Conservation (phyloP, 768 basidiomycete species). For the Kwoniella shandongensis region DNA sequence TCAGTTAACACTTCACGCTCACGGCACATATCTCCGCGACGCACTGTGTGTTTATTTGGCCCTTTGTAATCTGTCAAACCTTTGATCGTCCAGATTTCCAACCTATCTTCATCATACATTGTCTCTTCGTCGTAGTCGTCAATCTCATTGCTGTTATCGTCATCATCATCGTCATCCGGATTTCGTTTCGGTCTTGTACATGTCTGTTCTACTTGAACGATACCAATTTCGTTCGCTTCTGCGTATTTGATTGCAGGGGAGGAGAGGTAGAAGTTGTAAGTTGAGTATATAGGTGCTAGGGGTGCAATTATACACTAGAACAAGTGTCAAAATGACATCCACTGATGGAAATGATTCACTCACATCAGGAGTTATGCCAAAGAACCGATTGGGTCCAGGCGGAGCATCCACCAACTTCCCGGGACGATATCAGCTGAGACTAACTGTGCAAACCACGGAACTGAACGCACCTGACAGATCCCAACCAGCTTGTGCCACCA, state of each 20-base stretch:
- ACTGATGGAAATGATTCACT: constrained; percentile 2
- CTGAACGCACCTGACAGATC: constrained; percentile 38
- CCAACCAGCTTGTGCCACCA: constrained; percentile 36
- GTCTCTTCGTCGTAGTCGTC: constrained; percentile 13
- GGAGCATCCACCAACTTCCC: constrained; percentile 36
- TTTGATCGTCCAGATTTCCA: constrained; percentile 18
- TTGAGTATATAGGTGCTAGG: constrained; percentile 14
- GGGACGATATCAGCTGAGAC: neutral
- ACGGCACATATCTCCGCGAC: constrained; percentile 5
- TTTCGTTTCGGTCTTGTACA: constrained; percentile 27
- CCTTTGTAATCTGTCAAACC: constrained; percentile 23
- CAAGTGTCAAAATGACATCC: neutral
- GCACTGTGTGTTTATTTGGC: constrained; percentile 15
- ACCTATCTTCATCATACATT: constrained; percentile 19
- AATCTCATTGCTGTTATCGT: constrained; percentile 10
- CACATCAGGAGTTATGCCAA: constrained; percentile 34
- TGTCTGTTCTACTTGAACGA: constrained; percentile 35
- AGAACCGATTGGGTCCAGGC: constrained; percentile 40
- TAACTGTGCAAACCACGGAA: neutral
- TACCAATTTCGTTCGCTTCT: constrained; percentile 15
- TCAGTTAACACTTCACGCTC: neutral
- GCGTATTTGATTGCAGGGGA: constrained; percentile 18
- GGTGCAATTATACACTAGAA: constrained; percentile 40
- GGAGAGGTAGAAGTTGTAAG: constrained; percentile 32
- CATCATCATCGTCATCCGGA: constrained; percentile 20